These are phyloP conservation scores for Xylaria sp. DNA, from an alignment of 2,329 filamentous ascomycete genomes.

Conservation along the genomic window DNA sequence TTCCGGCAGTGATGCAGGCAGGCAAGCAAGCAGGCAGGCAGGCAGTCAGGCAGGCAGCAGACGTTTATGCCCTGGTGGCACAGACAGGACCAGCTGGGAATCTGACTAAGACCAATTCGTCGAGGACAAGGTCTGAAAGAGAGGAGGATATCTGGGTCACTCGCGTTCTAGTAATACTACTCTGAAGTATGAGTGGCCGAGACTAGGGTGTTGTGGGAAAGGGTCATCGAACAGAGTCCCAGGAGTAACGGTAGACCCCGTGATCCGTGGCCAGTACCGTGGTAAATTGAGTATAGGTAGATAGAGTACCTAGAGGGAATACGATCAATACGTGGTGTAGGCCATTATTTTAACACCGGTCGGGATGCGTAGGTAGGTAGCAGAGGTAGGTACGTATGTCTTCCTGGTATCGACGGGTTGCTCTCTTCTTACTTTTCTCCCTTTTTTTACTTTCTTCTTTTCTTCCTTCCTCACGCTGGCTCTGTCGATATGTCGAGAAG, in stretches of 20 bases:
- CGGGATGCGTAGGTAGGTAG: neutral
- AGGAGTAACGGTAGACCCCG: conserved; percentile 18
- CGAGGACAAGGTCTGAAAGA: conserved; percentile 11
- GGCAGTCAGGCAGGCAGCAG: conserved; percentile 20
- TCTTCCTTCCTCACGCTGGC: neutral
- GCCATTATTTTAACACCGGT: neutral
- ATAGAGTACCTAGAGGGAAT: neutral
- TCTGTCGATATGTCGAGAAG: conserved; percentile 23
- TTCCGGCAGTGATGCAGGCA: conserved; percentile 36
- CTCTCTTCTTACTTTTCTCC: neutral
- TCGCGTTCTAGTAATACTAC: conserved; percentile 30
- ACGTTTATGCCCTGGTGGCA: conserved; percentile 27
- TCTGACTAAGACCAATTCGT: conserved; percentile 37
- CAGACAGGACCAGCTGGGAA: conserved; percentile 23
- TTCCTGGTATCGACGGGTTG: neutral
- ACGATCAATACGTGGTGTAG: neutral
- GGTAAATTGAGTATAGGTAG: conserved; percentile 14
- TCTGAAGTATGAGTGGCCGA: conserved; percentile 11
- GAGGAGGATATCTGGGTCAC: conserved; percentile 5
- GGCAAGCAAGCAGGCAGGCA: conserved; percentile 22
- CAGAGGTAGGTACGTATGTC: conserved; percentile 1
- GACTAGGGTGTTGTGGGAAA: conserved; percentile 19
- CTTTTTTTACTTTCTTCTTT: neutral
- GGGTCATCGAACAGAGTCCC: conserved; percentile 8
- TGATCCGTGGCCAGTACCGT: conserved; percentile 20